These are phyloP conservation scores for Phytopythium cucurbitacearum DNA, from an alignment of 352 stramenopile genomes.

Conservation along the genomic window DNA sequence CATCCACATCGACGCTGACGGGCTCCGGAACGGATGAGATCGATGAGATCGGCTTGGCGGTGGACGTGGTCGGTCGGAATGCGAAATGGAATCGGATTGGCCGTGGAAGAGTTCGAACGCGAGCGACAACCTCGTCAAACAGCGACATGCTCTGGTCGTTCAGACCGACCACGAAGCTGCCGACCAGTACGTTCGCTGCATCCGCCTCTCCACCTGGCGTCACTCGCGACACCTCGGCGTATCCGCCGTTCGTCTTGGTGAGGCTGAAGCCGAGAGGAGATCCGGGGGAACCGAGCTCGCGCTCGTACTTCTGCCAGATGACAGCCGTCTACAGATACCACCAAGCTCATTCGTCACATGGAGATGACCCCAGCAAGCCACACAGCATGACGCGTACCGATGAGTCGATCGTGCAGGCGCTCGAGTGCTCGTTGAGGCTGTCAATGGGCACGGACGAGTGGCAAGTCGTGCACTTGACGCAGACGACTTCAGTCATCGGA, in stretches of 20 bases:
- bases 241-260: slow-evolving; percentile 57
- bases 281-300: slow-evolving; percentile 33
- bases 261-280: slow-evolving; percentile 66
- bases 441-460: slow-evolving; percentile 35
- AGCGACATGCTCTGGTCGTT: slow-evolving; percentile 48
- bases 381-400: slow-evolving; percentile 18
- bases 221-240: slow-evolving; percentile 70
- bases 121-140: slow-evolving; percentile 71
- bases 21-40: slow-evolving; percentile 66
- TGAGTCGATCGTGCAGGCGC: slow-evolving; percentile 39
- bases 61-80: slow-evolving; percentile 26
- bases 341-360: slow-evolving; percentile 4
- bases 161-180: slow-evolving; percentile 71
- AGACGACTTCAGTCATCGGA: slow-evolving; percentile 9
- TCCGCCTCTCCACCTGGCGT: slow-evolving; percentile 53
- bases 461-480: slow-evolving; percentile 76
- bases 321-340: slow-evolving; percentile 15
- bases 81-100: slow-evolving; percentile 72
- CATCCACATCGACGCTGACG: slow-evolving; percentile 45
- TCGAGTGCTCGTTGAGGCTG: slow-evolving; percentile 59
- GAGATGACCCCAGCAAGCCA: neutral
- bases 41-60: slow-evolving; percentile 14
- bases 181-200: slow-evolving; percentile 52
- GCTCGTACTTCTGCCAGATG: slow-evolving; percentile 63
- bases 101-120: slow-evolving; percentile 40